phyloP scores from a whole-genome alignment of 495 filamentous ascomycete species.

The Neurospora tetraspora region DNA sequence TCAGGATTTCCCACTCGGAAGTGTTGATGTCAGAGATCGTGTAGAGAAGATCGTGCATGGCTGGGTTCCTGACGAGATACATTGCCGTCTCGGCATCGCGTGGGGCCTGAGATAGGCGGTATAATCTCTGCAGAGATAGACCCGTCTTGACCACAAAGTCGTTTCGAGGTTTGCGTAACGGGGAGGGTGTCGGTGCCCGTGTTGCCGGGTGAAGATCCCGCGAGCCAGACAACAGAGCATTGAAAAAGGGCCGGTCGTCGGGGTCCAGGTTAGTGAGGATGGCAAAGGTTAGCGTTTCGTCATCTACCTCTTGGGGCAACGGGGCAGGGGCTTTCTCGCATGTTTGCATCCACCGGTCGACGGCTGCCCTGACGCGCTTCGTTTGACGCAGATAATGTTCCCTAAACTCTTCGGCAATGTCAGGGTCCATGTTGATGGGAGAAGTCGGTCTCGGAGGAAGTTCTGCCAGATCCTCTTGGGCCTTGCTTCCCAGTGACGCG shows the following conservation, averaged over 20 bases:
- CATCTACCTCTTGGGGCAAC: slow-evolving; percentile 77
- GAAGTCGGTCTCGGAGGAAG: slow-evolving; percentile 38
- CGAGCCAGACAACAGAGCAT: slow-evolving; percentile 63
- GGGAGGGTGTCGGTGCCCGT: slow-evolving; percentile 44
- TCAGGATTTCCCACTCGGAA: slow-evolving; percentile 92
- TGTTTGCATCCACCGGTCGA: slow-evolving; percentile 75
- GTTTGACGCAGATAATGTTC: slow-evolving; percentile 83
- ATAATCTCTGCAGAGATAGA: slow-evolving; percentile 72
- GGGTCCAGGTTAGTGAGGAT: slow-evolving; percentile 78
- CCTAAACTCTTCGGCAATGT: slow-evolving; percentile 82
- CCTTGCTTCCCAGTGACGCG: slow-evolving; percentile 49
- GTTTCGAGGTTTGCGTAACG: slow-evolving; percentile 42
- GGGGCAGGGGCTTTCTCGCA: slow-evolving; percentile 61
- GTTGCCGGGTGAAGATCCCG: slow-evolving; percentile 43
- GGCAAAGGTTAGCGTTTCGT: slow-evolving; percentile 85
- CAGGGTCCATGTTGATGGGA: slow-evolving; percentile 80
- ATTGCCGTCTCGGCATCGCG: slow-evolving; percentile 79
- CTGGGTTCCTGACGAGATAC: slow-evolving; percentile 76
- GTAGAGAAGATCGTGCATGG: slow-evolving; percentile 73
- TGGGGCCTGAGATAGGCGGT: slow-evolving; percentile 58
- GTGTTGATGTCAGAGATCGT: slow-evolving; percentile 80
- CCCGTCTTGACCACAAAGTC: slow-evolving; percentile 62
- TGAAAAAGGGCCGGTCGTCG: slow-evolving; percentile 67
- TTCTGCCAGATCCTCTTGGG: slow-evolving; percentile 34
- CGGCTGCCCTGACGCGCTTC: slow-evolving; percentile 71